phyloP scores from a whole-genome alignment of 306 rosid species.

The Spatholobus suberectus region DNA sequence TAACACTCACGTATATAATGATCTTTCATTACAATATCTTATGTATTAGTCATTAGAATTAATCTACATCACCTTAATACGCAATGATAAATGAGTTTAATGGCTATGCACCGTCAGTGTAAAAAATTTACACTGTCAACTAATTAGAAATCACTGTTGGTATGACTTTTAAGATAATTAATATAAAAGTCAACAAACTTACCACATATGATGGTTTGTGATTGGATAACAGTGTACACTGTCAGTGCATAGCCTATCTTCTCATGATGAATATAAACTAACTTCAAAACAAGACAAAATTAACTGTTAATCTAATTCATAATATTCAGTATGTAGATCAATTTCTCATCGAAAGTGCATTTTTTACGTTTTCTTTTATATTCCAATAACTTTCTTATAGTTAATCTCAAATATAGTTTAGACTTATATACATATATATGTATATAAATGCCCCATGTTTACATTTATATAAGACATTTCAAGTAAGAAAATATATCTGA shows the following conservation, averaged over 20 bases:
- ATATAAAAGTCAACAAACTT: too few relatives aligned
- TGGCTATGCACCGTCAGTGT: too few relatives aligned
- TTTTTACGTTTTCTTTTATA: not conserved
- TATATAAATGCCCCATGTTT: not conserved
- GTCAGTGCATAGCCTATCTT: too few relatives aligned
- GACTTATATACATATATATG: not conserved
- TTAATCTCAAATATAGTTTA: slow-evolving; percentile 22
- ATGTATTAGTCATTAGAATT: not conserved
- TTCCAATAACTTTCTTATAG: not conserved
- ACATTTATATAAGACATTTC: not conserved
- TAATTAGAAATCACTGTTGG: too few relatives aligned
- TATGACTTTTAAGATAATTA: too few relatives aligned
- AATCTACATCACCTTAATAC: not conserved
- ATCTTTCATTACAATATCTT: not conserved
- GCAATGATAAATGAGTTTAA: too few relatives aligned
- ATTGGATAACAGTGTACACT: too few relatives aligned
- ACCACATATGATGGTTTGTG: too few relatives aligned
- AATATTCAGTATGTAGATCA: not conserved
- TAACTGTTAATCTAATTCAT: not conserved
- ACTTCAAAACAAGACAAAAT: too few relatives aligned
- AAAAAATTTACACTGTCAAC: too few relatives aligned
- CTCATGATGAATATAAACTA: not conserved
- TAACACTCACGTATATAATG: not conserved
- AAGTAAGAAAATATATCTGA: not conserved
- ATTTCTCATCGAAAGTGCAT: not conserved